These are phyloP conservation scores for Colletotrichum tofieldiae DNA, from an alignment of 2,329 filamentous ascomycete genomes.

Conservation along the genomic window DNA sequence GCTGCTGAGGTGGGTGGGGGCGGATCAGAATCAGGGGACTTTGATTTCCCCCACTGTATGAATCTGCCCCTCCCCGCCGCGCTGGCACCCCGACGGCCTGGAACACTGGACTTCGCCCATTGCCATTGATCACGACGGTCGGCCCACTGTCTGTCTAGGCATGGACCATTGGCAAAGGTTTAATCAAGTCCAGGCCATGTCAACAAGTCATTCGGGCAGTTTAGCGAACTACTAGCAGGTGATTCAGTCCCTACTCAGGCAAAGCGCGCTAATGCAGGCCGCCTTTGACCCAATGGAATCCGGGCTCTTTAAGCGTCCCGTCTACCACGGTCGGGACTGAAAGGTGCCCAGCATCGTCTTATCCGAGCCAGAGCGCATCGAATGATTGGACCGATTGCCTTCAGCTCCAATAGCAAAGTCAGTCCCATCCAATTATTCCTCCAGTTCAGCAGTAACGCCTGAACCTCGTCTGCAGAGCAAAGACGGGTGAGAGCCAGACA, in stretches of 20 bases:
- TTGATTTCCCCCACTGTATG: background rate
- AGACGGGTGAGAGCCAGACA: slow-evolving; percentile 13
- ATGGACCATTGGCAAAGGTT: background rate
- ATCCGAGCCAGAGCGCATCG: slow-evolving; percentile 24
- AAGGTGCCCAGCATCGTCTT: slow-evolving; percentile 22
- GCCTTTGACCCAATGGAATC: slow-evolving; percentile 27
- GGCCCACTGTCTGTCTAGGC: background rate
- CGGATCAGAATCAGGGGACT: background rate
- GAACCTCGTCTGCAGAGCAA: slow-evolving; percentile 8
- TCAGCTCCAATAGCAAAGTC: slow-evolving; percentile 14
- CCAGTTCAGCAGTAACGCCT: slow-evolving; percentile 19
- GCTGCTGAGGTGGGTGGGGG: background rate
- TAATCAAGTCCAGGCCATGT: background rate
- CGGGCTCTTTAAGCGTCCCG: slow-evolving; percentile 8
- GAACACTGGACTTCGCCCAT: background rate
- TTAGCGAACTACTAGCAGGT: slow-evolving; percentile 3
- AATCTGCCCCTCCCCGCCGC: background rate
- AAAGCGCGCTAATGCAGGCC: slow-evolving; percentile 31
- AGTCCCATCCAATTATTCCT: slow-evolving; percentile 32
- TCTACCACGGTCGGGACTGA: background rate
- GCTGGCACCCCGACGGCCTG: background rate
- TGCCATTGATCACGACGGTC: background rate
- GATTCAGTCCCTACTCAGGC: slow-evolving; percentile 4
- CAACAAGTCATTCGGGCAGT: slow-evolving; percentile 6
- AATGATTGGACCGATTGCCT: slow-evolving; percentile 38